A percentile compares a stretch with the other conserved stretches of the same genome.
These are phyloP conservation scores for Bauhinia variegata DNA, from an alignment of 306 rosid genomes.

Conservation along the genomic window DNA sequence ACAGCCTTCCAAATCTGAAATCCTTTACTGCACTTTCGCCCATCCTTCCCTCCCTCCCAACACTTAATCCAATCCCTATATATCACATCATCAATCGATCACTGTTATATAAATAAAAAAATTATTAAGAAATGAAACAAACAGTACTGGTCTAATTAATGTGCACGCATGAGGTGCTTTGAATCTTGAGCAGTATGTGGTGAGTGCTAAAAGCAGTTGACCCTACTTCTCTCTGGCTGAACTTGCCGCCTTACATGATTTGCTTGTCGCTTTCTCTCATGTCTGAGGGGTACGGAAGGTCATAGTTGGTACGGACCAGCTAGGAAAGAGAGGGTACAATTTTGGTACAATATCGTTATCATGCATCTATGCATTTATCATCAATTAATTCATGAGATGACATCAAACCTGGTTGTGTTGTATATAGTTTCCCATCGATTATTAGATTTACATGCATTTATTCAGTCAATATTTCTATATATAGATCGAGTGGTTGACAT, in stretches of 20 bases:
- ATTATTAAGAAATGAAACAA: background rate
- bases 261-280: slow-evolving; percentile 37
- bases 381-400: no score
- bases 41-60: slow-evolving; percentile 42
- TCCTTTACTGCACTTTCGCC: slow-evolving; percentile 53
- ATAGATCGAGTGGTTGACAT: no score
- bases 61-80: background rate
- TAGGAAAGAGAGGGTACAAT: slow-evolving; percentile 38
- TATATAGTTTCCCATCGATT: no score
- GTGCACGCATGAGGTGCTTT: slow-evolving; percentile 47
- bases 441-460: no score
- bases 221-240: slow-evolving; percentile 37
- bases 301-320: slow-evolving; percentile 63
- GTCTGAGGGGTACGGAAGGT: slow-evolving; percentile 58
- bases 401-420: no score
- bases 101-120: no score
- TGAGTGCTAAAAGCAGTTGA: background rate
- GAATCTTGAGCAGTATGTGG: background rate
- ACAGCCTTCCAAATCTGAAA: slow-evolving; percentile 46
- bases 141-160: slow-evolving; percentile 27
- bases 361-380: slow-evolving; percentile 37
- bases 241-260: slow-evolving; percentile 15
- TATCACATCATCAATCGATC: no score
- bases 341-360: slow-evolving; percentile 21
- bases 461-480: no score